Percentiles rank a stretch among this genome's conserved stretches.
Evolutionary conservation across 2,329 filamentous ascomycete species (phyloP).

Genomic region (Ascochyta koolunga): DNA sequence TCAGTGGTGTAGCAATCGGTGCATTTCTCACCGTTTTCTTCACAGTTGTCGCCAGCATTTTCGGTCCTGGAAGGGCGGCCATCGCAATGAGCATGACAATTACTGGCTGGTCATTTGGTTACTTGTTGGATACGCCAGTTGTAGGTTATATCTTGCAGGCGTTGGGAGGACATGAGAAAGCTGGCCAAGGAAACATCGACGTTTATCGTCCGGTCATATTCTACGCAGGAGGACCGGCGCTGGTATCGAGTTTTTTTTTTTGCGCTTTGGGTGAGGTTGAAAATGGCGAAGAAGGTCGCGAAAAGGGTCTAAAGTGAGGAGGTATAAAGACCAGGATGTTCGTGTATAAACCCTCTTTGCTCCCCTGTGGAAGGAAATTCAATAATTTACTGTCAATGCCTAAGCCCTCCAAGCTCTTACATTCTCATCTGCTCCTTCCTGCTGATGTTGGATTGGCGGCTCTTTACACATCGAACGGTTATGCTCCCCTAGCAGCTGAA

Average conservation of each 20-base stretch:
- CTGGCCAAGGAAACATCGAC: slow-evolving; percentile 16
- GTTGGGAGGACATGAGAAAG: slow-evolving; percentile 23
- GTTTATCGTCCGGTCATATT: slow-evolving; percentile 38
- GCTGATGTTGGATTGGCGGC: no score
- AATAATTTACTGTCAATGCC: no score
- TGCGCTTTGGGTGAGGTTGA: slow-evolving; percentile 3
- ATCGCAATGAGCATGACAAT: slow-evolving; percentile 38
- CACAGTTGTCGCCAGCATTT: slow-evolving; percentile 33
- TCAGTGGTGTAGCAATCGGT: slow-evolving; percentile 39
- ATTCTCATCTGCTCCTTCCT: no score
- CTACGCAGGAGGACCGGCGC: slow-evolving; percentile 32
- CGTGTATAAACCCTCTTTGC: no score
- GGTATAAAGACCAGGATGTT: not conserved
- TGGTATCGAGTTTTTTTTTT: slow-evolving; percentile 13
- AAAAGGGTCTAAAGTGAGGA: slow-evolving; percentile 5
- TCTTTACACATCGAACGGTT: no score
- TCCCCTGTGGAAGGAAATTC: no score
- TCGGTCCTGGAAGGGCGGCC: slow-evolving; percentile 33
- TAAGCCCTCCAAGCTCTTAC: no score
- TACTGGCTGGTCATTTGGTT: slow-evolving; percentile 33
- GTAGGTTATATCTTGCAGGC: slow-evolving; percentile 37
- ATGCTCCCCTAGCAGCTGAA: not conserved
- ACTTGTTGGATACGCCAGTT: slow-evolving; percentile 36
- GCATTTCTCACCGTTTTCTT: slow-evolving; percentile 37
- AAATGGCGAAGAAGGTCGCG: slow-evolving; percentile 11